phyloP scores from a whole-genome alignment of 2,329 filamentous ascomycete species.

The Ascochyta rabiei region DNA sequence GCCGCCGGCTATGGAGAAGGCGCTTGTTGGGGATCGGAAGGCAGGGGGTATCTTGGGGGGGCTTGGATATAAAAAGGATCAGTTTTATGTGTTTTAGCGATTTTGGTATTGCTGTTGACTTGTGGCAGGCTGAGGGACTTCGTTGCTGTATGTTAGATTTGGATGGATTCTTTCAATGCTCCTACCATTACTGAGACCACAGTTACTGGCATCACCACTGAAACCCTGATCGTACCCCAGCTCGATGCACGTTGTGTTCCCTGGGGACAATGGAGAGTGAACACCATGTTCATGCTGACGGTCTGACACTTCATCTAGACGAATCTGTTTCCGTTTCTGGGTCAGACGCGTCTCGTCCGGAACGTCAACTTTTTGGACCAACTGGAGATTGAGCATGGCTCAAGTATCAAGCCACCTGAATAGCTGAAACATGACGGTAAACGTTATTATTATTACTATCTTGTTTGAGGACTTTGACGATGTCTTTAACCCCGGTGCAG shows the following conservation, averaged over 20 bases:
- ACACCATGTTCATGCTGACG: not conserved
- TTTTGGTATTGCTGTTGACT: no score
- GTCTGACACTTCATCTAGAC: not conserved
- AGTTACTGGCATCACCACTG: not conserved
- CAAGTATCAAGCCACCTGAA: not conserved
- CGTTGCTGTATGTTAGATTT: no score
- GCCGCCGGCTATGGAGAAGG: slow-evolving; percentile 59
- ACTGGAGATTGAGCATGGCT: not conserved
- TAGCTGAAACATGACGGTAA: not conserved
- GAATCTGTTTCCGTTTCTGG: not conserved
- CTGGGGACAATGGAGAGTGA: slow-evolving; percentile 3
- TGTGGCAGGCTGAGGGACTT: no score
- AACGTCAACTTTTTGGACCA: not conserved
- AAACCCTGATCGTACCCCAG: not conserved
- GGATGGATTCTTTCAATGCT: no score
- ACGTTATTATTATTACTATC: slow-evolving; percentile 8
- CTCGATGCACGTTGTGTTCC: not conserved
- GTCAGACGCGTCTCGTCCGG: not conserved
- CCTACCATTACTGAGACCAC: no score
- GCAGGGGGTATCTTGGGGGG: not conserved
- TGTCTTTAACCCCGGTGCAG: slow-evolving; percentile 29
- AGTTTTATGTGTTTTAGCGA: no score
- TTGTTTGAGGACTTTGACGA: not conserved
- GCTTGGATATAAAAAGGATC: slow-evolving; percentile 54
- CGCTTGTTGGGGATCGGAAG: not conserved